Base-by-base conservation (phyloP, 139 green algal genomes). In the Chlamydomonas incerta region DNA sequence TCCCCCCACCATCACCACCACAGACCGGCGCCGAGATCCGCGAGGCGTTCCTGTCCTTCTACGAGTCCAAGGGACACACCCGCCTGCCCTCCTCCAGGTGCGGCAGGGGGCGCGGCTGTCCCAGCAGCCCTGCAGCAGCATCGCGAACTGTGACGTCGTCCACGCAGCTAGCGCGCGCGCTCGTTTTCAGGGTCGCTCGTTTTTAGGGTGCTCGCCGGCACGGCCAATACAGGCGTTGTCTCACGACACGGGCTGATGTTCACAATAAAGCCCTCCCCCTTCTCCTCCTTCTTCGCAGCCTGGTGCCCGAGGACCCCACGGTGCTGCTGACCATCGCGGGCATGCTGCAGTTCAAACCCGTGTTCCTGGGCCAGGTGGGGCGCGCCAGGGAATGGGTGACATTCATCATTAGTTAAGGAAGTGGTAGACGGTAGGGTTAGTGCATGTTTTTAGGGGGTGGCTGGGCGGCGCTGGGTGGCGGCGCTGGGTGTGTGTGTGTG, bases 271-370 rank as follows among this genome's bases (percentile, higher is more conserved):
- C n/a, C n/a, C n/a, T n/a, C n/a, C n/a, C n/a, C n/a, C n/a, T n/a
- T n/a, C n/a, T n/a, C n/a, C n/a, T n/a, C n/a, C n/a, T n/a, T n/a
- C n/a, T n/a, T n/a, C n/a, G n/a, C 41, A 50, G 93, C 67, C 92
- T 99, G 55, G 94, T 99, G 29, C 96, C 96, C 31, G 93, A 97
- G 66, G 96, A 98, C 90, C 95, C 96, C 55, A 98, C 96, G 13
- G 95, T 99, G 76, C 92, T 99, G 90, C 92, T 97, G 50, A 97
- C 95, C 58, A 97, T 97, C 72, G 94, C 94, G 34, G 93, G 96
- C 83, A 99, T 99, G 97, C 95, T 99, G 46, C 97, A 97, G 83
- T 99, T 99, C 94, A 99, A 99, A 87, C 94, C 96, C 41, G 92
- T 99, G 21, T 99, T 99, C 91, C 92, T 99, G 72, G 97, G 96